Percentiles rank a stretch among this genome's conserved stretches.
Conservation (phyloP, 257 asterid genomes). For the Solanum clarkiae region DNA sequence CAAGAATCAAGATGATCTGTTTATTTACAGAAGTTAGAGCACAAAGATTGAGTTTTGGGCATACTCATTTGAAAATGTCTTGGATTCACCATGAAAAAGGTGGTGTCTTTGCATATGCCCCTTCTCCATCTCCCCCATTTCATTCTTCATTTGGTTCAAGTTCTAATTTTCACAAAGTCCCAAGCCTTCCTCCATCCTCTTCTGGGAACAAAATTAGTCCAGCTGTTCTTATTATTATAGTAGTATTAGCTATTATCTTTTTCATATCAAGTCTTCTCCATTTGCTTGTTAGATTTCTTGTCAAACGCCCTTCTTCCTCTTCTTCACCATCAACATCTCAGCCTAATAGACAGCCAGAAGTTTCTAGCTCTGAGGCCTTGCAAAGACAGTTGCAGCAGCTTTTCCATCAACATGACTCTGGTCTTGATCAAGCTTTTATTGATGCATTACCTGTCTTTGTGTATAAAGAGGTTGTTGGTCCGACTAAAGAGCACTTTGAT, state of each 20-base stretch:
- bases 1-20: not conserved
- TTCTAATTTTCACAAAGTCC: conserved; percentile 19
- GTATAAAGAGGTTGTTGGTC: conserved; percentile 31
- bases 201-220: conserved; percentile 21
- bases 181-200: conserved; percentile 15
- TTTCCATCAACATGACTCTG: conserved; percentile 37
- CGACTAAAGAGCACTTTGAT: conserved; percentile 31
- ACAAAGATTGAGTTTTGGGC: conserved; percentile 26
- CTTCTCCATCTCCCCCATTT: conserved; percentile 19
- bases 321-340: conserved; percentile 4
- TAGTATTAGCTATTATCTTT: conserved; percentile 22
- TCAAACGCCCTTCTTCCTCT: conserved; percentile 8
- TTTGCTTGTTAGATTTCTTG: conserved; percentile 26
- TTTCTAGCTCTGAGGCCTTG: conserved; percentile 22
- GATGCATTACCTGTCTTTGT: conserved; percentile 40
- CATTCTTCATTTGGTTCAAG: conserved; percentile 10
- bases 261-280: conserved; percentile 29
- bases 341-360: conserved; percentile 9
- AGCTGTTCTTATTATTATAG: conserved; percentile 19
- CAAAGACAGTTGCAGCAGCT: conserved; percentile 47
- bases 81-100: conserved; percentile 34
- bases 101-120: conserved; percentile 16
- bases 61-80: conserved; percentile 31
- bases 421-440: conserved; percentile 38
- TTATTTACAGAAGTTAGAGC: not conserved